Evolutionary conservation across 139 green algal genomes (phyloP).

Genomic region (Haematococcus lacustris): DNA sequence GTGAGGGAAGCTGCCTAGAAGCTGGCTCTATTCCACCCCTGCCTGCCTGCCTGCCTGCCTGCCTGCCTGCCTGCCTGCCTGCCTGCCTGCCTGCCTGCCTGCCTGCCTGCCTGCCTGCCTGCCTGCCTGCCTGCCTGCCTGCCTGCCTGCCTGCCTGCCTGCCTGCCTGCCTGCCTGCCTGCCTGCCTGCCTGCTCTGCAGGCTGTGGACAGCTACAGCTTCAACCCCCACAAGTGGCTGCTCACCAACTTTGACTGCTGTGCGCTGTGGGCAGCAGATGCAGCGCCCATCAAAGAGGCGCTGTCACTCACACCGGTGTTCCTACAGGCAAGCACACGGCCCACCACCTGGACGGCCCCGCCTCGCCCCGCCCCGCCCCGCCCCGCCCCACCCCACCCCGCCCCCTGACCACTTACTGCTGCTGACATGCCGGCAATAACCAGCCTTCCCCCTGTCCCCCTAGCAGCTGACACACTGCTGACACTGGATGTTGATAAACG

Average conservation of each 20-base stretch:
- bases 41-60: background rate
- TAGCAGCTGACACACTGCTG: background rate
- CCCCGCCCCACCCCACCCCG: too few species aligned
- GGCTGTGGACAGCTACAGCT: slow-evolving; percentile 44
- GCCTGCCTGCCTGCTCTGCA: background rate
- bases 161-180: background rate
- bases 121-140: background rate
- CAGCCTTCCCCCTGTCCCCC: too few species aligned
- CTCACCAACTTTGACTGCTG: slow-evolving; percentile 82
- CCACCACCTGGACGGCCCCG: background rate
- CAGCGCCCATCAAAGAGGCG: slow-evolving; percentile 42
- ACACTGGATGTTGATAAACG: background rate
- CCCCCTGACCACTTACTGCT: too few species aligned
- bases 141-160: background rate
- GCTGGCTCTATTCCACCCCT: too few species aligned
- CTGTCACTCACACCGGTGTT: slow-evolving; percentile 71
- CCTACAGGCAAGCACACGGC: slow-evolving; percentile 19
- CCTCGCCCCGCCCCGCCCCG: too few species aligned
- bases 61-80: background rate
- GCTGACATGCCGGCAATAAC: too few species aligned
- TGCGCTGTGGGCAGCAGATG: slow-evolving; percentile 60
- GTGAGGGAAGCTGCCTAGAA: too few species aligned
- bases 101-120: background rate
- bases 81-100: background rate
- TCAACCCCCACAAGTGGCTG: slow-evolving; percentile 81